phyloP scores from a whole-genome alignment of 148 eudicot species.

The Rhododendron williamsianum region DNA sequence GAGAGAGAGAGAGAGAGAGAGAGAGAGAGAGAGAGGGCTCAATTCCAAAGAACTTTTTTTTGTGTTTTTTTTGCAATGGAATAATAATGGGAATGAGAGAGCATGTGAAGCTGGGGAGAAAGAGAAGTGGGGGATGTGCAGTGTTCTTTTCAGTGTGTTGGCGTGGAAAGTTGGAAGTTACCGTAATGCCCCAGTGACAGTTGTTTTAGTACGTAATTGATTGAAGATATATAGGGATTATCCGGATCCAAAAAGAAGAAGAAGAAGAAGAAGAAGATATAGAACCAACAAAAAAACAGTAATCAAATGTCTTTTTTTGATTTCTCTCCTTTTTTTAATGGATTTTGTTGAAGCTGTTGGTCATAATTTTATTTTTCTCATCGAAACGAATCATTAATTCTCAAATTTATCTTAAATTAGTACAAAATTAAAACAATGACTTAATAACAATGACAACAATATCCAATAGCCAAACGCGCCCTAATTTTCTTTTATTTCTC shows the following conservation, averaged over 20 bases:
- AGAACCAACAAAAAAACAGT: not conserved
- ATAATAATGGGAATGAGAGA: constrained; percentile 12
- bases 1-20: constrained; percentile 4
- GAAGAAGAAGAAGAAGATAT: no score
- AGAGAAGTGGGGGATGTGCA: constrained; percentile 1
- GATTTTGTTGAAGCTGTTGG: not conserved
- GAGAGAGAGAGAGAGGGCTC: not conserved
- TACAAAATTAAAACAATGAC: no score
- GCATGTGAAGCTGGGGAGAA: constrained; percentile 35
- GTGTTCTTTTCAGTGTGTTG: not conserved
- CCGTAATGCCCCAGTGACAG: not conserved
- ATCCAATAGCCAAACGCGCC: not conserved
- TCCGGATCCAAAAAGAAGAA: no score
- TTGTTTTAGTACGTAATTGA: not conserved
- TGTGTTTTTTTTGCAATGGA: constrained; percentile 25
- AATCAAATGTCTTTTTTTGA: not conserved
- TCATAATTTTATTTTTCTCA: not conserved
- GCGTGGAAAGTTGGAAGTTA: not conserved
- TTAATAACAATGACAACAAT: not conserved
- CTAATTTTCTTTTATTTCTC: not conserved
- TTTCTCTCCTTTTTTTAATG: not conserved
- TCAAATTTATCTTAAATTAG: not conserved
- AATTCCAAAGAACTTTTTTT: constrained; percentile 14
- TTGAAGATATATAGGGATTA: not conserved
- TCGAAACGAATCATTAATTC: not conserved